Percentiles rank a stretch among this genome's conserved stretches.
Conservation (phyloP, 345 rosid genomes). For the Syzygium aromaticum region DNA sequence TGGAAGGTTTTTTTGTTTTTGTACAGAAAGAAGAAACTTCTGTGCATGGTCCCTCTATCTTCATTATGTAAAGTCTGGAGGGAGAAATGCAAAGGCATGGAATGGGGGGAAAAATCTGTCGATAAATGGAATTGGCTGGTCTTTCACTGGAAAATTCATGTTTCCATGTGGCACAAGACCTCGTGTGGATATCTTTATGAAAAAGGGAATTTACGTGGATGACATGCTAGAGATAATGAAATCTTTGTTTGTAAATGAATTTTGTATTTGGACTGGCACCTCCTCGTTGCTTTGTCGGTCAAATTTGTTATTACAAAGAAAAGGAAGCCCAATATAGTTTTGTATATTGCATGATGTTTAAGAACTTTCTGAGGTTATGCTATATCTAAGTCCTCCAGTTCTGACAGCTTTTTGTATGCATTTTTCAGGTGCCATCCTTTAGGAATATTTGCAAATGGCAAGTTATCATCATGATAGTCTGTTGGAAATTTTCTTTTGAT, state of each 20-base stretch:
- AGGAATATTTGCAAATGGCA: neutral
- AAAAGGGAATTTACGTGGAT: neutral
- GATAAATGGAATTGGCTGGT: neutral
- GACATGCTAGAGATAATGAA: neutral
- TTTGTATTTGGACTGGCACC: neutral
- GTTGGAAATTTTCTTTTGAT: neutral
- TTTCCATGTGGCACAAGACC: neutral
- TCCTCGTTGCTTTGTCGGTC: neutral
- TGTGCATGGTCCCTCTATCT: neutral
- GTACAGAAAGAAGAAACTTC: neutral
- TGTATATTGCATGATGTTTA: neutral
- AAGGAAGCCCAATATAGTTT: neutral
- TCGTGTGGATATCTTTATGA: neutral
- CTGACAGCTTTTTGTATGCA: neutral
- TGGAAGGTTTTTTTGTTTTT: neutral
- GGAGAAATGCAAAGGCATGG: neutral
- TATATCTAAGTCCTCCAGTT: neutral
- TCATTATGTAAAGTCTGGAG: neutral
- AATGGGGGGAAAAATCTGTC: neutral
- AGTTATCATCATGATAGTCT: neutral
- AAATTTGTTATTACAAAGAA: neutral
- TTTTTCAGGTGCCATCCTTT: neutral
- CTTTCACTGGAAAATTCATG: neutral
- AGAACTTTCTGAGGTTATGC: neutral
- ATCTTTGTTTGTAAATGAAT: neutral